Evolutionary conservation across 2,329 filamentous ascomycete species (phyloP).

Genomic region (Epichloe elymi): DNA sequence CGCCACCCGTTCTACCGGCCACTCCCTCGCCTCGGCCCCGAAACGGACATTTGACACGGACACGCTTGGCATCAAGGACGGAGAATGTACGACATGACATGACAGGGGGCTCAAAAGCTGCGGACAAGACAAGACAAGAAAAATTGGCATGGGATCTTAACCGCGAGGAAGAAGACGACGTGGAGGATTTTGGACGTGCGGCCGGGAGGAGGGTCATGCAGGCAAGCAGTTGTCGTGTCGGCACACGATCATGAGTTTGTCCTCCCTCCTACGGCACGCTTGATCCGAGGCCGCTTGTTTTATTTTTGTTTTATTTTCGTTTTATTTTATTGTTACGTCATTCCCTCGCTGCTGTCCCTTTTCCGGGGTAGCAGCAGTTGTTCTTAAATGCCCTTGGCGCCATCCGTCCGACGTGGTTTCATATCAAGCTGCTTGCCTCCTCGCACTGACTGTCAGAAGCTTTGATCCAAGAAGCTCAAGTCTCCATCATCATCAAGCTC

Average conservation of each 20-base stretch:
- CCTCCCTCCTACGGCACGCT: neutral
- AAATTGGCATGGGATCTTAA: no score
- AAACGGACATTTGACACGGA: neutral
- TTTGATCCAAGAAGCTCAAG: no score
- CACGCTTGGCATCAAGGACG: neutral
- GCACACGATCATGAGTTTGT: neutral
- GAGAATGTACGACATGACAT: neutral
- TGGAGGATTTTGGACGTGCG: neutral
- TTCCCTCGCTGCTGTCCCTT: neutral
- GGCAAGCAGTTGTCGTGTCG: neutral
- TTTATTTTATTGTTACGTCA: neutral
- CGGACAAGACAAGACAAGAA: no score
- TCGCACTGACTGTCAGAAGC: neutral
- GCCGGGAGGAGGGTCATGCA: neutral
- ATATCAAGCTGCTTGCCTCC: neutral
- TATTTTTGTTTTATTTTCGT: neutral
- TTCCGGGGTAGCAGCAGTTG: neutral
- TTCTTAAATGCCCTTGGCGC: neutral
- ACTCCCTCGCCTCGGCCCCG: neutral
- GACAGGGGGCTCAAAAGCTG: no score
- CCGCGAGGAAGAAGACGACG: neutral
- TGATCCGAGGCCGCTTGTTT: neutral
- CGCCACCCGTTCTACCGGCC: neutral
- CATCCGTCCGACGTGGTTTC: neutral
- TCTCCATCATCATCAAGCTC: no score